Conservation (phyloP, 2,329 filamentous ascomycete species). For the Fusarium udum region DNA sequence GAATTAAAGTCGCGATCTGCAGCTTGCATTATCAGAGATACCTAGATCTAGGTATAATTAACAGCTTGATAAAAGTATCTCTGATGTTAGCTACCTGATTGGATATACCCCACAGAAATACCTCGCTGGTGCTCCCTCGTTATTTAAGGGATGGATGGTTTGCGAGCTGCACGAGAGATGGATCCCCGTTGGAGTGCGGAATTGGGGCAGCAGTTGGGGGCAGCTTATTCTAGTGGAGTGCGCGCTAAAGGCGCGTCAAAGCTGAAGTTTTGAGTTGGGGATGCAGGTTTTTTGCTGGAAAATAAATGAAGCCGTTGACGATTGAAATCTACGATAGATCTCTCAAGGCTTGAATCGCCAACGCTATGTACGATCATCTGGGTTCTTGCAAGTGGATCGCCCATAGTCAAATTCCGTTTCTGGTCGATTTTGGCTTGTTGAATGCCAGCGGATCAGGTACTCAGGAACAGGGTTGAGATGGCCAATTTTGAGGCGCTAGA, state of each 20-base stretch:
- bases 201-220: slow-evolving; percentile 34
- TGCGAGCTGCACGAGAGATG: slow-evolving; percentile 22
- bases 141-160: too few relatives aligned
- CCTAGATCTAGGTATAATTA: too few relatives aligned
- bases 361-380: not conserved
- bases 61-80: too few relatives aligned
- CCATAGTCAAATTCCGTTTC: not conserved
- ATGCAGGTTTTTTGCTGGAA: not conserved
- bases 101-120: too few relatives aligned
- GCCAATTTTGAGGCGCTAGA: slow-evolving; percentile 38
- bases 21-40: too few relatives aligned
- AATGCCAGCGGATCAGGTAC: slow-evolving; percentile 31
- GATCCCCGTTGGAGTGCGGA: slow-evolving; percentile 7
- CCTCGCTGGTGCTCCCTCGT: too few relatives aligned
- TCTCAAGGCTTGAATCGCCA: not conserved
- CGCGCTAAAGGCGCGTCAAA: slow-evolving; percentile 39
- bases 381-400: not conserved
- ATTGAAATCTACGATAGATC: not conserved
- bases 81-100: too few relatives aligned
- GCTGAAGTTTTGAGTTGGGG: slow-evolving; percentile 1
- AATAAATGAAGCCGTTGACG: slow-evolving; percentile 1
- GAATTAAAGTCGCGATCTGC: too few relatives aligned
- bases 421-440: not conserved
- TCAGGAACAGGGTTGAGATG: slow-evolving; percentile 37
- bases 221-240: slow-evolving; percentile 28